Conservation (phyloP, 257 asterid genomes). For the Pogostemon cablin region DNA sequence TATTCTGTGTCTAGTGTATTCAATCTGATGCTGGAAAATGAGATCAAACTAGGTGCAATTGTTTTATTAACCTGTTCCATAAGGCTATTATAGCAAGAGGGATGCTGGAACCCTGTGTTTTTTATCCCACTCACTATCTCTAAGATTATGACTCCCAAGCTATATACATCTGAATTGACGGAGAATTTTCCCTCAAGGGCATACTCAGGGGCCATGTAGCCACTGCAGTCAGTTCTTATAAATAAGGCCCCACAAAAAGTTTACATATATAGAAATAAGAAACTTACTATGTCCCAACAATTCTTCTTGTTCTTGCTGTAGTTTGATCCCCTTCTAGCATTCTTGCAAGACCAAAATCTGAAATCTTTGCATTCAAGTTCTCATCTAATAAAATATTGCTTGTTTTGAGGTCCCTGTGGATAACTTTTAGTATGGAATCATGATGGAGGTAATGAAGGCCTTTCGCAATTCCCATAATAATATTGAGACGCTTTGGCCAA, state of each 20-base stretch:
- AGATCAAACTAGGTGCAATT: background rate
- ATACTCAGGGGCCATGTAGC: constrained; percentile 12
- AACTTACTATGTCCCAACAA: constrained; percentile 35
- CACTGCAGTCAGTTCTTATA: background rate
- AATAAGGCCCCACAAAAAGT: background rate
- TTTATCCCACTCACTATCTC: constrained; percentile 10
- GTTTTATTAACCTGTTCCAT: constrained; percentile 18
- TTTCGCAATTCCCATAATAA: constrained; percentile 32
- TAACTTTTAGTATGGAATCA: constrained; percentile 34
- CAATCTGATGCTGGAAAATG: background rate
- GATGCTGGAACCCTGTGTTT: constrained; percentile 24
- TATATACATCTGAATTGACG: background rate
- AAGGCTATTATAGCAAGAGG: constrained; percentile 18
- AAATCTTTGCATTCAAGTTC: constrained; percentile 28
- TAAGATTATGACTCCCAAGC: background rate
- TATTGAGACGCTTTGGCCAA: constrained; percentile 30
- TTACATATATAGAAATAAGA: background rate
- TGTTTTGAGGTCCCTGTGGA: constrained; percentile 39
- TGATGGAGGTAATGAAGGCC: constrained; percentile 40
- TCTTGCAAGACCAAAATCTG: constrained; percentile 37
- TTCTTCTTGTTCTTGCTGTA: constrained; percentile 26
- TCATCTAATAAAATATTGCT: constrained; percentile 35
- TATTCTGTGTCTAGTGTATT: background rate
- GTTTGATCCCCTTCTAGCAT: constrained; percentile 33
- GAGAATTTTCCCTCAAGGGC: background rate